These are phyloP conservation scores for Leccinum pellstonianum DNA, from an alignment of 768 basidiomycete genomes.

Conservation along the genomic window DNA sequence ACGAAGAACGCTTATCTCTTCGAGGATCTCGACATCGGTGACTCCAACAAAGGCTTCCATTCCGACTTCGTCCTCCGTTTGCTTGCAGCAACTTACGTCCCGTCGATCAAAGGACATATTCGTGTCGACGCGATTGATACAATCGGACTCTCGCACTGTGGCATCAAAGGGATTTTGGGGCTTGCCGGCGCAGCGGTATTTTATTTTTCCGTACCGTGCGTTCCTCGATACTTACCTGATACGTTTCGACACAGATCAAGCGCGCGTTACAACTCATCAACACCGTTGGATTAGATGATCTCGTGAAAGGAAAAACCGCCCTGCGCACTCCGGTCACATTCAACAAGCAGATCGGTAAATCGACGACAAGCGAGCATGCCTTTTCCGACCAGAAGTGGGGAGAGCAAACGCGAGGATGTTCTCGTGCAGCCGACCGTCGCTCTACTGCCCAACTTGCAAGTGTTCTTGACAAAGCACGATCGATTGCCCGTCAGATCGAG, in stretches of 20 bases:
- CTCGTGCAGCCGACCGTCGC: no score
- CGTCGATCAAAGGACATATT: neutral
- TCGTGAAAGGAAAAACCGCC: no score
- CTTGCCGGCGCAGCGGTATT: neutral
- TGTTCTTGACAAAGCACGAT: no score
- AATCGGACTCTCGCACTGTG: neutral
- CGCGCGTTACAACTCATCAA: neutral
- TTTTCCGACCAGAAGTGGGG: neutral
- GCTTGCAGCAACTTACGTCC: neutral
- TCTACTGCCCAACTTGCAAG: no score
- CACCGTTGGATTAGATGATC: no score
- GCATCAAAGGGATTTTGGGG: neutral
- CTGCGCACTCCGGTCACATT: neutral
- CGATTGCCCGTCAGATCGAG: no score
- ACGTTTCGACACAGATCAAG: neutral
- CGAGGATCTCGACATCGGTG: neutral
- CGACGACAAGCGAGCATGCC: neutral
- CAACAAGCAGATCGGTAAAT: neutral
- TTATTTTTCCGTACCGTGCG: neutral
- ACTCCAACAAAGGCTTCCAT: neutral
- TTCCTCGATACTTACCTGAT: neutral
- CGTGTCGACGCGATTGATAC: neutral
- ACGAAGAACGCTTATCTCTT: neutral
- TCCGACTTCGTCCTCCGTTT: neutral
- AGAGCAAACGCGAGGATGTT: no score